Base-by-base conservation (phyloP, 78 protist species). In the Isochrysis galbana region DNA sequence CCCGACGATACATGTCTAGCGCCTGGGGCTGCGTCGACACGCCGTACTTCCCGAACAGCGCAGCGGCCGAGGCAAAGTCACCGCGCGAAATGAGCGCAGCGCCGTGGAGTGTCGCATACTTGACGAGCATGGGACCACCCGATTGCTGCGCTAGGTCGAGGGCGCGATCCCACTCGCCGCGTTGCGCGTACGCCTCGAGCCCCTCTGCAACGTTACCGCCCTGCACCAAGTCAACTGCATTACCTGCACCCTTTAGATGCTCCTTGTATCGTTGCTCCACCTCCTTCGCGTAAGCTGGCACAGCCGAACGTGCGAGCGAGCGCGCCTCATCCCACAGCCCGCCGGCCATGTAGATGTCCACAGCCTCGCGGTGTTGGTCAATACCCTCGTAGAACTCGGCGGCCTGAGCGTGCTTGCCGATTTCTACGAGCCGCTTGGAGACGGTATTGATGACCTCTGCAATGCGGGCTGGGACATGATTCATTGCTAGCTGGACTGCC, bases 121-220 rank as follows among this genome's bases (percentile, higher is more conserved):
- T 39, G 91, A 17, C 32, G 44, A 93, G 83, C 72, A 91, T 84
- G 51, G 74, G 72, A 23, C 55, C 55, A 25, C 93, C 91, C 45
- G 82, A 91, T 48, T 26, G 0, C 92, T 23, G n/a, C 32, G 95
- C 95, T 22, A 84, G 23, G 36, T 19, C 47, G 42, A 89, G 32
- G 90, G 91, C 74, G 80, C 42, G 32, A 21, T 87, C 93, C 97
- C 97, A 96, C 41, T 96, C 94, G 38, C 93, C 93, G 3, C n/a
- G 10, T 61, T 72, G 72, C 42, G 93, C 96, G 44, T 54, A 72
- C 29, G 39, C 78, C 48, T 94, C 90, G 54, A 95, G 0, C 80
- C 55, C 90, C 92, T 29, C 92, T 89, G 36, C 1, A 10, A 21
- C 22, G 42, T 84, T 90, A 47, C 78, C 69, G 67, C 29, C 22